Percentiles rank a stretch among this genome's conserved stretches.
These are phyloP conservation scores for Aquilaria malaccensis DNA, from an alignment of 345 rosid genomes.

Conservation along the genomic window DNA sequence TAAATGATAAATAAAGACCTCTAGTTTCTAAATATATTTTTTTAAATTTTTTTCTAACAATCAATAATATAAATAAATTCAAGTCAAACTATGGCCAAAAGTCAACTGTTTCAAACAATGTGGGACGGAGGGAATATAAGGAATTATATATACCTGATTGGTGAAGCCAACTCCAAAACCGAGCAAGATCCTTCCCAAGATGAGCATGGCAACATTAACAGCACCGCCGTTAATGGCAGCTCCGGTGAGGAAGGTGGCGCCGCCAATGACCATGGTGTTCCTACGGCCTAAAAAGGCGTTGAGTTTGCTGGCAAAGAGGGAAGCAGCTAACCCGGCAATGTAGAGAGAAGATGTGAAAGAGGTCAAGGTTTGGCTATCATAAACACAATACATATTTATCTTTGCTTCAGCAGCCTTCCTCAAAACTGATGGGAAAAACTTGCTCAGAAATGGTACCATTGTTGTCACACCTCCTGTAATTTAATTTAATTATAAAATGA, in stretches of 20 bases:
- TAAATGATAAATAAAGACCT: no score
- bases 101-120: no score
- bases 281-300: conserved; percentile 48
- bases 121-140: no score
- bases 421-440: conserved; percentile 67
- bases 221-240: conserved; percentile 72
- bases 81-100: no score
- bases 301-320: conserved; percentile 68
- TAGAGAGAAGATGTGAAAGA: conserved; percentile 77
- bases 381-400: conserved; percentile 54
- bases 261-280: conserved; percentile 63
- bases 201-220: conserved; percentile 58
- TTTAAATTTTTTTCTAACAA: no score
- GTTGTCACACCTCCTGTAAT: conserved; percentile 76
- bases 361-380: conserved; percentile 58
- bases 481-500: no score
- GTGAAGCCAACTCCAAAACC: conserved; percentile 95
- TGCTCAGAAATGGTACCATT: conserved; percentile 68
- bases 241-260: conserved; percentile 66
- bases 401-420: conserved; percentile 41
- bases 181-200: conserved; percentile 73
- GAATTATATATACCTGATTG: conserved; percentile 41
- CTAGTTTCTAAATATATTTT: no score
- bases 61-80: no score
- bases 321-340: conserved; percentile 61